A percentile compares a stretch with the other conserved stretches of the same genome.
These are phyloP conservation scores for Veloboletus limbatus DNA, from an alignment of 1,284 basidiomycete genomes.

Conservation along the genomic window DNA sequence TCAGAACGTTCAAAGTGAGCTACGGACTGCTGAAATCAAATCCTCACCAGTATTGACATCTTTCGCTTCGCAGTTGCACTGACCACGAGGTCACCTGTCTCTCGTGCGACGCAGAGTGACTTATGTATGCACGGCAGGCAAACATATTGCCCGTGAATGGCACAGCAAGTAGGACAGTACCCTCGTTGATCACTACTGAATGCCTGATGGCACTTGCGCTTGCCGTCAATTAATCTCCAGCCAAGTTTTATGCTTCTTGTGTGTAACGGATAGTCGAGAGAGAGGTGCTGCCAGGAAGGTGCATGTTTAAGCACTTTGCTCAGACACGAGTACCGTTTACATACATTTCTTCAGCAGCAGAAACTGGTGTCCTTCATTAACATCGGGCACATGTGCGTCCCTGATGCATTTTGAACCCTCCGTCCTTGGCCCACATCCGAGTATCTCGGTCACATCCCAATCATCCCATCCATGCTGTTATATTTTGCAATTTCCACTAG, in stretches of 20 bases:
- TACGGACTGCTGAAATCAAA: conserved; percentile 8
- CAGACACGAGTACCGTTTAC: conserved; percentile 10
- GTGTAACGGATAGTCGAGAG: not conserved
- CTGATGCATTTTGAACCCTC: conserved; percentile 10
- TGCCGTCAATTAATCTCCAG: conserved; percentile 15
- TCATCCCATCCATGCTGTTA: conserved; percentile 5
- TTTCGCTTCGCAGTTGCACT: conserved; percentile 21
- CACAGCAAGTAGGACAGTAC: conserved; percentile 23
- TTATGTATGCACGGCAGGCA: conserved; percentile 27
- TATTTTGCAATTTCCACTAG: conserved; percentile 11
- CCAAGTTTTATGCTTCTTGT: not conserved
- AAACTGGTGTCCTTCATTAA: conserved; percentile 5
- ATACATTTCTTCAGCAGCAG: conserved; percentile 7
- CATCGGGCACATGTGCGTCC: conserved; percentile 10
- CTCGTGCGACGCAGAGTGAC: conserved; percentile 12
- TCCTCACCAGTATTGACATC: conserved; percentile 32
- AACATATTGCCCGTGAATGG: conserved; percentile 10
- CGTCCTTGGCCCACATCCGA: conserved; percentile 8
- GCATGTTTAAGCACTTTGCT: conserved; percentile 7
- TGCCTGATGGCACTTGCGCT: conserved; percentile 8
- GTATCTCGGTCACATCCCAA: not conserved
- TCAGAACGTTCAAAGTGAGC: conserved; percentile 15
- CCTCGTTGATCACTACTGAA: conserved; percentile 19
- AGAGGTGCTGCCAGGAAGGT: not conserved
- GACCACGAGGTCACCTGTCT: conserved; percentile 26